These are phyloP conservation scores for Ormosia semicastrata DNA, from an alignment of 306 rosid genomes.

Conservation along the genomic window DNA sequence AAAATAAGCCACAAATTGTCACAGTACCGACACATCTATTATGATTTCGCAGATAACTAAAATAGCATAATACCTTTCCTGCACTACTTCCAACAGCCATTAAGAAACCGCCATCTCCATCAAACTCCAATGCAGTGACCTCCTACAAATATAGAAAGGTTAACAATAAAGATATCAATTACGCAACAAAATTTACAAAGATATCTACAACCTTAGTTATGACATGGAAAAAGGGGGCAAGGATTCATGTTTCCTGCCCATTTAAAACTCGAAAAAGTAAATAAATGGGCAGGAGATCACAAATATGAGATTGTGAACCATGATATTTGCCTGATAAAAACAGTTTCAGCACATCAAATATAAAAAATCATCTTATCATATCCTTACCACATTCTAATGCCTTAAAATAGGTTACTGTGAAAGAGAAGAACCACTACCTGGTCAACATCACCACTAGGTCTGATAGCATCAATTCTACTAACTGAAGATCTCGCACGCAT, in stretches of 20 bases:
- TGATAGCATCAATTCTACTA: conserved; percentile 85
- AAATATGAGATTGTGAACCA: background rate
- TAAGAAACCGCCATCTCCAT: conserved; percentile 66
- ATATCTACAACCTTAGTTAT: background rate
- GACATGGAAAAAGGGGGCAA: background rate
- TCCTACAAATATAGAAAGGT: conserved; percentile 56
- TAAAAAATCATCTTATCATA: background rate
- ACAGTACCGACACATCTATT: background rate
- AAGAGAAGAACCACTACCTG: conserved; percentile 56
- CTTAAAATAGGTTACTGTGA: background rate
- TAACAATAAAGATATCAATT: background rate
- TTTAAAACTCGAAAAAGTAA: conserved; percentile 1
- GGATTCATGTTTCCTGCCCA: conserved; percentile 3
- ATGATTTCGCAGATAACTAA: background rate
- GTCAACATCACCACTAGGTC: conserved; percentile 69
- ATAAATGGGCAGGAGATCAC: conserved; percentile 1
- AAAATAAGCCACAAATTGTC: background rate
- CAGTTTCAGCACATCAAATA: background rate
- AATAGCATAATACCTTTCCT: conserved; percentile 69
- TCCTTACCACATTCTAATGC: background rate
- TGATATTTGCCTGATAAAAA: background rate
- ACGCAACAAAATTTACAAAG: background rate
- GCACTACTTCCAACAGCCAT: conserved; percentile 96
- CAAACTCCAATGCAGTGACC: conserved; percentile 89
- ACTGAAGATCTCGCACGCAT: conserved; percentile 72